Evolutionary conservation across 768 basidiomycete genomes (phyloP), one percentile per base, ranked within the genome.

Genomic region (Mycena haematopus): DNA sequence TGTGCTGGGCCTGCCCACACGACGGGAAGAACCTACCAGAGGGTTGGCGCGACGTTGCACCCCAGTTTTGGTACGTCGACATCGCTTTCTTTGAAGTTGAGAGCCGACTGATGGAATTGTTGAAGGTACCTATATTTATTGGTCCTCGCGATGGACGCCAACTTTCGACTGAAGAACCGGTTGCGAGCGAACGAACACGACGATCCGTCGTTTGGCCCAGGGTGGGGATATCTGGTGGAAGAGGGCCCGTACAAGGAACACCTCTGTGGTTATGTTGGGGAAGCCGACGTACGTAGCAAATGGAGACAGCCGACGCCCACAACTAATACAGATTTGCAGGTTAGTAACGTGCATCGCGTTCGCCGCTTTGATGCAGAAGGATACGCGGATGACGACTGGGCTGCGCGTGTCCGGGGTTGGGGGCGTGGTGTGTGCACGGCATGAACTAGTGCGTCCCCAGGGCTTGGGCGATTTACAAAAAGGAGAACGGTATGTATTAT

Each of bases 341-440:
- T 69, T 4, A 65, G 63, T n/a, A 53, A n/a, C 65, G 8, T 71
- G 70, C 31, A 49, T 63, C 9, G 62, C 44, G 0, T 68, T 70
- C 19, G 57, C 58, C 0, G 63, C 69, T 1, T 46, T 70, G 15
- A 44, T 46, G 3, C 69, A 69, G 8, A 60, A 67, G 36, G 65
- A 70, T 10, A 65, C 69, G 1, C 45, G 58, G 17, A 22, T 60
- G 13, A 60, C 45, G 17, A 54, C 24, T 0, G 59, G 59, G 0
- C n/a, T 60, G 15, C 52, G 52, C 0, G 14, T 10, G 2, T 60
- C 45, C 1, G 59, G 59, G 2, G 33, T 59, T 1, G 58, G 58
- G 0, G 58, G 58, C 0, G 31, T 27, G 2, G 29, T 59, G 0
- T 60, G 52, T 11, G 59, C 59, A 1, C 52, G 52, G 1, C 62